Evolutionary conservation across 2,329 filamentous ascomycete genomes (phyloP).

Genomic region (Alternaria dauci): DNA sequence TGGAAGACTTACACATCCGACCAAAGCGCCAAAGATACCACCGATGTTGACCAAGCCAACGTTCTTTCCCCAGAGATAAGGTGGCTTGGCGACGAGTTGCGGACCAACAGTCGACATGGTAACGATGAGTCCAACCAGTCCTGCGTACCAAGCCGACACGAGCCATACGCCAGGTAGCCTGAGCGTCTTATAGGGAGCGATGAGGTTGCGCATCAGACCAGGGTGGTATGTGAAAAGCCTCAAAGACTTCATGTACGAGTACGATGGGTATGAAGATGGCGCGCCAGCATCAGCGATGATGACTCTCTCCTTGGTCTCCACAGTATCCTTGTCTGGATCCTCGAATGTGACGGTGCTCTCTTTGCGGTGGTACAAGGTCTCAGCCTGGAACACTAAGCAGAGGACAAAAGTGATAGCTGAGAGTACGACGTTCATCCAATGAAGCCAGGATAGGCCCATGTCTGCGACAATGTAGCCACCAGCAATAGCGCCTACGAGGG

Average conservation of each 20-base stretch:
- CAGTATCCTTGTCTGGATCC: slow-evolving; percentile 21
- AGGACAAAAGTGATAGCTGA: slow-evolving; percentile 43
- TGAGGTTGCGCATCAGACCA: slow-evolving; percentile 45
- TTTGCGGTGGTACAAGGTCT: slow-evolving; percentile 52
- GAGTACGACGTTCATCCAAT: slow-evolving; percentile 54
- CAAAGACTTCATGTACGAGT: slow-evolving; percentile 49
- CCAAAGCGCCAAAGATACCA: slow-evolving; percentile 47
- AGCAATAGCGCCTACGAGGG: slow-evolving; percentile 50
- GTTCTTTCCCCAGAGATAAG: slow-evolving; percentile 54
- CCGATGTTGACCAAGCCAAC: slow-evolving; percentile 53
- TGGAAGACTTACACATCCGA: slow-evolving; percentile 40
- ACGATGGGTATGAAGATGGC: slow-evolving; percentile 32
- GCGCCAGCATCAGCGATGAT: slow-evolving; percentile 13
- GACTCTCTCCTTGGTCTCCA: slow-evolving; percentile 30
- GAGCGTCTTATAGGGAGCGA: slow-evolving; percentile 50
- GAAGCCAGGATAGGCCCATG: slow-evolving; percentile 50
- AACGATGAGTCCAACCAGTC: slow-evolving; percentile 53
- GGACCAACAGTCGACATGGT: slow-evolving; percentile 51
- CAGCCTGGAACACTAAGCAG: slow-evolving; percentile 51
- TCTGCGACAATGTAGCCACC: slow-evolving; percentile 53
- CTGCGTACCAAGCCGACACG: slow-evolving; percentile 54
- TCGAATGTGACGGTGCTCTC: slow-evolving; percentile 21
- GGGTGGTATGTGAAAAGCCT: slow-evolving; percentile 48
- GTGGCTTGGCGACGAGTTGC: slow-evolving; percentile 49
- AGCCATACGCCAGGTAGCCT: slow-evolving; percentile 55